A percentile compares a stretch with the other conserved stretches of the same genome.
Conservation (phyloP, 148 eudicot species). For the Cornus controversa region DNA sequence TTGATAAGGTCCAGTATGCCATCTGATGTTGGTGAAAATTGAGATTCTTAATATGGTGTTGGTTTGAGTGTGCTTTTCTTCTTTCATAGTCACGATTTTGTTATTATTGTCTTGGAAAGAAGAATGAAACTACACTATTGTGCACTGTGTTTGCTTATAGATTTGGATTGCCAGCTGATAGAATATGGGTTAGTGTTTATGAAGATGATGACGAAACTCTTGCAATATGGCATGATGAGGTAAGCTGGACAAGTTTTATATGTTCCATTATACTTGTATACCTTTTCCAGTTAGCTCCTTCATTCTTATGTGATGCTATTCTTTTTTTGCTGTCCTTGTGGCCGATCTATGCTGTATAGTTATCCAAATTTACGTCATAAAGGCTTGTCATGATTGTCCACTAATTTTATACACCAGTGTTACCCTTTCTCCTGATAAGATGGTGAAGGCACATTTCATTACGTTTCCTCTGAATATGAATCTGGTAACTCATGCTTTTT, state of each 20-base stretch:
- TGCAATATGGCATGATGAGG: conserved; percentile 89
- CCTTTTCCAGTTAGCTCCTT: background rate
- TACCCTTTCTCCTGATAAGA: background rate
- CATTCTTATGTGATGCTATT: background rate
- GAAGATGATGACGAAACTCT: conserved; percentile 91
- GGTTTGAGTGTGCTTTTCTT: background rate
- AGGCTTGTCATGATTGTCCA: background rate
- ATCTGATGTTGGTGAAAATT: no score
- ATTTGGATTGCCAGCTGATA: conserved; percentile 70
- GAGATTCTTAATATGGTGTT: no score
- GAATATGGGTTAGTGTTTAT: conserved; percentile 86
- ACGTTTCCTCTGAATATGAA: background rate
- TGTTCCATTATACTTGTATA: background rate
- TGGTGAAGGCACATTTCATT: conserved; percentile 1
- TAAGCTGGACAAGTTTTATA: conserved; percentile 17
- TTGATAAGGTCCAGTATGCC: no score
- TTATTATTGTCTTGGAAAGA: background rate
- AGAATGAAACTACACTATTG: conserved; percentile 6
- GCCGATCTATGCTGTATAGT: background rate
- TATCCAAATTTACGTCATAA: background rate
- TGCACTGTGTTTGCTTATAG: conserved; percentile 34
- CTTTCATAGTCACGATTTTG: background rate
- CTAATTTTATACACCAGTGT: background rate
- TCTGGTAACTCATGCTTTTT: no score
- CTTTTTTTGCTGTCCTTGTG: background rate